These are phyloP conservation scores for Paraphoma sp. DNA, from an alignment of 2,329 filamentous ascomycete genomes.

Conservation along the genomic window DNA sequence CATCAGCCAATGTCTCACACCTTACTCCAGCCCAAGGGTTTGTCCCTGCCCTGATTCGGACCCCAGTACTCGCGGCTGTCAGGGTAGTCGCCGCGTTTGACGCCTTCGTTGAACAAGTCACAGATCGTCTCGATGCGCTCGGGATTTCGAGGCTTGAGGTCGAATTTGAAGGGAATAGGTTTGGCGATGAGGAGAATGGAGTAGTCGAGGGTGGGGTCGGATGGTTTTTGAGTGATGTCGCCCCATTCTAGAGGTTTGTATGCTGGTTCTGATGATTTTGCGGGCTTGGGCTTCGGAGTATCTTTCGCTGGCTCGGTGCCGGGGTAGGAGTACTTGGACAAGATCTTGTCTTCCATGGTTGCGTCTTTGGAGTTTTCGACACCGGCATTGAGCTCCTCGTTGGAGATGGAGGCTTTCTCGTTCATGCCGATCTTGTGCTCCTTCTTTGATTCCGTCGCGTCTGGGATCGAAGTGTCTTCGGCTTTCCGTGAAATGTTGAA, in stretches of 20 bases:
- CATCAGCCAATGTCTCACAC: constrained; percentile 26
- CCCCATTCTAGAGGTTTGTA: constrained; percentile 33
- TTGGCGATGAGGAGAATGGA: constrained; percentile 55
- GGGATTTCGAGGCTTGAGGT: constrained; percentile 44
- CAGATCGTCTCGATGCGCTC: constrained; percentile 41
- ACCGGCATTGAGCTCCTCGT: constrained; percentile 46
- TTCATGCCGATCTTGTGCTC: constrained; percentile 31
- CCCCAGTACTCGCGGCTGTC: constrained; percentile 50
- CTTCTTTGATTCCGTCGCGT: constrained; percentile 16
- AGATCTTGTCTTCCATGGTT: constrained; percentile 31
- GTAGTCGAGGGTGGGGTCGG: constrained; percentile 54
- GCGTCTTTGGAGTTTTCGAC: constrained; percentile 15
- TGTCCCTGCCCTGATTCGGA: constrained; percentile 37
- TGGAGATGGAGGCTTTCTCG: constrained; percentile 44
- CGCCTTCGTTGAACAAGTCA: constrained; percentile 44
- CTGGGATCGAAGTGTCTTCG: constrained; percentile 14
- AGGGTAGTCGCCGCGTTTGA: constrained; percentile 48
- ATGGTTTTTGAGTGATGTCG: constrained; percentile 26
- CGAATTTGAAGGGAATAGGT: constrained; percentile 53
- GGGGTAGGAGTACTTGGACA: constrained; percentile 37
- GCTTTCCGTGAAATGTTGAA: constrained; percentile 47
- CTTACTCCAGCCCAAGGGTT: constrained; percentile 44
- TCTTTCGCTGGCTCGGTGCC: constrained; percentile 19
- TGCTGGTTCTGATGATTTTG: constrained; percentile 10
- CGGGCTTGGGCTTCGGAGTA: constrained; percentile 1